Percentiles rank a stretch among this genome's conserved stretches.
phyloP scores from a whole-genome alignment of 192 early-diverging fungal genomes.

The Mortierella hygrophila region DNA sequence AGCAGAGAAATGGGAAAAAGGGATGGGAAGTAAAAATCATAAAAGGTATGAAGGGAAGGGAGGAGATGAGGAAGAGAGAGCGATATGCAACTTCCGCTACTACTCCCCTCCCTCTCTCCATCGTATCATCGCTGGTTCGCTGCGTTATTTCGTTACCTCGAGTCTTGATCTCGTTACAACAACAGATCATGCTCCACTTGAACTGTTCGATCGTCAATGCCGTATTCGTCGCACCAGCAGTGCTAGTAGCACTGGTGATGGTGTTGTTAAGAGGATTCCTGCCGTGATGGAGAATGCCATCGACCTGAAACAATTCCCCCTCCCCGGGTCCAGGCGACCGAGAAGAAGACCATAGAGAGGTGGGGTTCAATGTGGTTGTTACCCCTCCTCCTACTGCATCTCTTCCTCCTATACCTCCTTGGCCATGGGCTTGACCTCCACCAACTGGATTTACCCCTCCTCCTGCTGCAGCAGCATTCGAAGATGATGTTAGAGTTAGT shows the following conservation, averaged over 20 bases:
- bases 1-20: background rate
- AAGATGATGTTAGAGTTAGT: slow-evolving; percentile 11
- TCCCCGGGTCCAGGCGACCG: background rate
- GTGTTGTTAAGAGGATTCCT: background rate
- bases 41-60: background rate
- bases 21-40: background rate
- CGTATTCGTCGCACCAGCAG: background rate
- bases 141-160: slow-evolving; percentile 28
- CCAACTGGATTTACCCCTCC: background rate
- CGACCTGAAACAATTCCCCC: background rate
- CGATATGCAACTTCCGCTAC: background rate
- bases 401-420: background rate
- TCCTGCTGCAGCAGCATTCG: background rate
- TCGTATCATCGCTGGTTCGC: background rate
- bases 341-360: background rate
- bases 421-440: background rate
- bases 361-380: background rate
- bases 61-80: background rate
- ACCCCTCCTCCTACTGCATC: background rate
- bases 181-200: slow-evolving; percentile 39
- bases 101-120: background rate
- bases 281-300: slow-evolving; percentile 1
- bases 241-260: background rate
- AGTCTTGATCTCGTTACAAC: slow-evolving; percentile 41
- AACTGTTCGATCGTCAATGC: slow-evolving; percentile 39